Base-by-base conservation (phyloP, 768 basidiomycete genomes). In the Boletus rufocinnamomeus region DNA sequence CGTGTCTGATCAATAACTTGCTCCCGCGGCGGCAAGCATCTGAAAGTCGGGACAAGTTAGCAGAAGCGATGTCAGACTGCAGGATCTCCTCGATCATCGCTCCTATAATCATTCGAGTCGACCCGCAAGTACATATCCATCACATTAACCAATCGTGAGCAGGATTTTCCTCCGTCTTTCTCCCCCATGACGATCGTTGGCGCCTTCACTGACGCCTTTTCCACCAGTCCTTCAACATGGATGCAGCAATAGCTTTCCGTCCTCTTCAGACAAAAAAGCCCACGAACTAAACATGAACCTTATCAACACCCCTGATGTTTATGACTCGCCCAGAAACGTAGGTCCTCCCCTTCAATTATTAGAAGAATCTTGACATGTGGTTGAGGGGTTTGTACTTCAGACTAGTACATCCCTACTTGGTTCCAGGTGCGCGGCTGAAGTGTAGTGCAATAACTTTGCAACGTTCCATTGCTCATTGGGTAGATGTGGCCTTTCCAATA, bases 181-280 rank as follows among this genome's bases (percentile, higher is more conserved):
- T 68, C n/a, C 62, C 66, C 3, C 66, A 70, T 46, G 67, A 62
- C 37, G 60, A 63, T 27, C 41, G 53, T 14, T 70, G 66, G 67
- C 60, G 63, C 28, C 57, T 59, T 47, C 66, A 50, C 16, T 56
- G 74, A 35, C 62, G 69, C 35, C 57, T 76, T 11, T 71, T 70
- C 44, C 75, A 78, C 27, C 74, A 76, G 41, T 62, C 65, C 23
- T 73, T 77, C 63, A 62, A 63, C 28, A 62, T 60, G 14, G 65
- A 68, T 40, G 68, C 66, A 2, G 52, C 64, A n/a, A 9, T 50
- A 6, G 34, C 62, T 14, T 76, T 72, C 53, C 64, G 59, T 32
- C 69, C 72, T 8, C 61, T 71, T 16, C 76, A 77, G 50, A 61
- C 62, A 21, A 59, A 60, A 74, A 72, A 54, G 61, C 65, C 7